These are phyloP conservation scores for Aspergillus tamarii DNA, from an alignment of 2,329 filamentous ascomycete genomes.

Conservation along the genomic window DNA sequence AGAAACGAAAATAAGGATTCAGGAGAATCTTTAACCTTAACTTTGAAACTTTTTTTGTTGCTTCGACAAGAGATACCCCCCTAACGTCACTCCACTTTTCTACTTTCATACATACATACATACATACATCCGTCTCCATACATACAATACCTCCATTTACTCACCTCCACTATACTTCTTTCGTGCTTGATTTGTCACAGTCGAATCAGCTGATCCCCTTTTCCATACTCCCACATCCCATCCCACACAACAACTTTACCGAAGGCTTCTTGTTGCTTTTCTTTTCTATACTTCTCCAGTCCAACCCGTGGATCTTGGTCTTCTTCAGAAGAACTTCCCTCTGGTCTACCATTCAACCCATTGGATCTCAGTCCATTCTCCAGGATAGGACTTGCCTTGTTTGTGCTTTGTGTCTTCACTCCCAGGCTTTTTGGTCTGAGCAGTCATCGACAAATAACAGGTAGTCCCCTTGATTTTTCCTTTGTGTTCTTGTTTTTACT, in stretches of 20 bases:
- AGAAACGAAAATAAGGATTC: neutral
- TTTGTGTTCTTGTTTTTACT: conserved; percentile 26
- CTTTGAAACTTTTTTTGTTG: conserved; percentile 8
- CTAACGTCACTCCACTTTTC: neutral
- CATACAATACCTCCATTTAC: neutral
- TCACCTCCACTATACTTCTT: conserved; percentile 15
- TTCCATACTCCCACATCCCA: neutral
- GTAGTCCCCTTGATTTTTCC: conserved; percentile 44
- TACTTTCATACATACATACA: neutral
- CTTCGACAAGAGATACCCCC: neutral
- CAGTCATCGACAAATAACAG: conserved; percentile 39
- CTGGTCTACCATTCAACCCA: conserved; percentile 29
- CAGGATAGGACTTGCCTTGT: conserved; percentile 39
- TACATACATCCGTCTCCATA: neutral
- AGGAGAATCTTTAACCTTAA: neutral
- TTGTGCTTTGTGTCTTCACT: conserved; percentile 33
- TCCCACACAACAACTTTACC: neutral
- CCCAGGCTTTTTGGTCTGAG: conserved; percentile 28
- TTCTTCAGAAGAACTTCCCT: conserved; percentile 16
- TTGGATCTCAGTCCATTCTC: conserved; percentile 34
- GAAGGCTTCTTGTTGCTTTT: conserved; percentile 5
- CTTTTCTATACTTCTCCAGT: conserved; percentile 14
- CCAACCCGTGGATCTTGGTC: conserved; percentile 25
- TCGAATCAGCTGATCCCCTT: conserved; percentile 20
- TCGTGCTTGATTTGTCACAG: conserved; percentile 27